These are phyloP conservation scores for Fennellomyces sp. DNA, from an alignment of 371 early-diverging fungal species.

Conservation along the genomic window DNA sequence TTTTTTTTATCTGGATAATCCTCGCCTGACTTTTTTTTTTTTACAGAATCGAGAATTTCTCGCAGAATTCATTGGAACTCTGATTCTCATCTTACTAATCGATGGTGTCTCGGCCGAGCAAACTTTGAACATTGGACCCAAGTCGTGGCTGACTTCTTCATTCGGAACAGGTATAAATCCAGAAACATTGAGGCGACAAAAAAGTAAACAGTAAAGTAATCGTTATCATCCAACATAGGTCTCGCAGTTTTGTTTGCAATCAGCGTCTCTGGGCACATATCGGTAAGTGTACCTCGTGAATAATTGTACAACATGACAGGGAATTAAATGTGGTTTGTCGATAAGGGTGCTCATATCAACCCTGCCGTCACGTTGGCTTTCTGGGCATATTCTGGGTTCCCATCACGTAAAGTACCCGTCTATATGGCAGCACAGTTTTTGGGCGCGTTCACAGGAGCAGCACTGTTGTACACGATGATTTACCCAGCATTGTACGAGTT, in stretches of 20 bases:
- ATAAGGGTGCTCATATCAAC: slow-evolving; percentile 84
- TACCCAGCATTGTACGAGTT: slow-evolving; percentile 60
- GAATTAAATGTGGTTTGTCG: neutral
- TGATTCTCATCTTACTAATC: slow-evolving; percentile 70
- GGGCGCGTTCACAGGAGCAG: slow-evolving; percentile 77
- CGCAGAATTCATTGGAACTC: slow-evolving; percentile 85
- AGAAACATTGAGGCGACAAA: too few relatives aligned
- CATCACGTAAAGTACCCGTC: slow-evolving; percentile 62
- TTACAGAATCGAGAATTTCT: slow-evolving; percentile 59
- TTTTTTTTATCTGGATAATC: too few relatives aligned
- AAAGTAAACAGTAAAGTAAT: too few relatives aligned
- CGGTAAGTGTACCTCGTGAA: slow-evolving; percentile 52
- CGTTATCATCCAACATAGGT: slow-evolving; percentile 16
- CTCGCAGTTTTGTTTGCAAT: slow-evolving; percentile 50
- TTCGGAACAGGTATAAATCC: slow-evolving; percentile 40
- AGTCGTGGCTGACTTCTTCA: slow-evolving; percentile 45
- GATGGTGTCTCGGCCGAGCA: slow-evolving; percentile 68
- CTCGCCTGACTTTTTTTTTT: neutral
- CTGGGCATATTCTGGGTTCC: slow-evolving; percentile 70
- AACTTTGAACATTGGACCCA: slow-evolving; percentile 29
- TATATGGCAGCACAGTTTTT: slow-evolving; percentile 70
- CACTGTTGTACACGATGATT: slow-evolving; percentile 61
- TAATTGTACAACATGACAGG: too few relatives aligned
- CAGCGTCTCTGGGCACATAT: slow-evolving; percentile 72
- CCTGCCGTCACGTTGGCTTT: slow-evolving; percentile 79